Evolutionary conservation across 2,329 filamentous ascomycete species (phyloP).

Genomic region (Claviceps sp.): DNA sequence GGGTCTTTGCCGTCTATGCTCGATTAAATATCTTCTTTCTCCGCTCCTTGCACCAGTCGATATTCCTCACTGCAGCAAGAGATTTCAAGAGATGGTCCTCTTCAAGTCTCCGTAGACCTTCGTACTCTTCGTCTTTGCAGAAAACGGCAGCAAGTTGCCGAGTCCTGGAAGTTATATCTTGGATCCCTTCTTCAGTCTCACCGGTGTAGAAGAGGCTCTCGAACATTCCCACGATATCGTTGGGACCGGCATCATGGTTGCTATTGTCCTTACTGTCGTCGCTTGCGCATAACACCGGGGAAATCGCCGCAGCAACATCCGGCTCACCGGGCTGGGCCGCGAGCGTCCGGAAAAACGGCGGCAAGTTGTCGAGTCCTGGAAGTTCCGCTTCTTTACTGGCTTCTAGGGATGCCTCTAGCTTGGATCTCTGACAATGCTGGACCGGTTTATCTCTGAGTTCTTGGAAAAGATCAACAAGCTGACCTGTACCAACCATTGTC

Average conservation of each 20-base stretch:
- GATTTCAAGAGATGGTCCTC: slow-evolving; percentile 8
- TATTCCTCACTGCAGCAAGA: slow-evolving; percentile 10
- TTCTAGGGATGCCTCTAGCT: too few species aligned
- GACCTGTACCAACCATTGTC: too few species aligned
- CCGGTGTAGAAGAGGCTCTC: slow-evolving; percentile 10
- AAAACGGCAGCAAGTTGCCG: not conserved
- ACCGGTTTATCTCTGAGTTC: too few species aligned
- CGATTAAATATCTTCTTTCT: not conserved
- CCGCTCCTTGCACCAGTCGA: slow-evolving; percentile 1
- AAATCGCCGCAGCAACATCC: slow-evolving; percentile 12
- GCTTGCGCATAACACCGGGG: slow-evolving; percentile 17
- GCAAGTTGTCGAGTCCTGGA: too few species aligned
- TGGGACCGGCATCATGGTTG: not conserved
- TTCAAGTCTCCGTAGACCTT: slow-evolving; percentile 7
- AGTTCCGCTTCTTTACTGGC: too few species aligned
- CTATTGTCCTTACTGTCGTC: not conserved
- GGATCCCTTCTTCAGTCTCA: not conserved
- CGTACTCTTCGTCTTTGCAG: slow-evolving; percentile 4
- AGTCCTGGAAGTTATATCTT: not conserved
- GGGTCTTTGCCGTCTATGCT: not conserved
- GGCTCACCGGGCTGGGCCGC: slow-evolving; percentile 4
- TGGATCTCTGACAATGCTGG: too few species aligned
- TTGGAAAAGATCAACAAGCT: too few species aligned
- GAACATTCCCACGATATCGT: slow-evolving; percentile 14
- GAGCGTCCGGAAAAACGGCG: slow-evolving; percentile 13